phyloP scores from a whole-genome alignment of 108 stramenopile genomes.

The Epithemia pelagica region DNA sequence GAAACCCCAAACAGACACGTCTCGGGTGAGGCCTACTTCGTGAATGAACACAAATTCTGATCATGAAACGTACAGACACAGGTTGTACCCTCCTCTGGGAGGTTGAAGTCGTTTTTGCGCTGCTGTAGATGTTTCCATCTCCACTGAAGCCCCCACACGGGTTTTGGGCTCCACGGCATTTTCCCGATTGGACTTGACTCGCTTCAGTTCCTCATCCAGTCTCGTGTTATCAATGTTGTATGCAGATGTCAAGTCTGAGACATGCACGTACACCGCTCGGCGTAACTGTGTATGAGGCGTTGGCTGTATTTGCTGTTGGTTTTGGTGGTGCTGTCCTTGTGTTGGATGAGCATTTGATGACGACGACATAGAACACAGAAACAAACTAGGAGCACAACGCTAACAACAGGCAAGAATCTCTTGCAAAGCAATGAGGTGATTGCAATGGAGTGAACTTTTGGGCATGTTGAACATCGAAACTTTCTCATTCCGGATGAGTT shows the following conservation, averaged over 20 bases:
- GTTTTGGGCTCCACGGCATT: slow-evolving; percentile 9
- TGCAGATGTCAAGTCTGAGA: slow-evolving; percentile 43
- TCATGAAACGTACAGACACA: slow-evolving; percentile 64
- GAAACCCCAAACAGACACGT: neutral
- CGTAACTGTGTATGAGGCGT: slow-evolving; percentile 21
- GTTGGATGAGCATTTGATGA: no score
- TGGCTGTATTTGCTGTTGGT: neutral
- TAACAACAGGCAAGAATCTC: no score
- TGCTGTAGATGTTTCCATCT: slow-evolving; percentile 8
- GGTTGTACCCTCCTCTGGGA: slow-evolving; percentile 72
- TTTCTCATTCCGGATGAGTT: no score
- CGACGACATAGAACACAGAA: no score
- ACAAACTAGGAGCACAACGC: no score
- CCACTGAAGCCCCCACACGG: slow-evolving; percentile 8
- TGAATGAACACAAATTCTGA: neutral
- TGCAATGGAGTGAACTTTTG: no score
- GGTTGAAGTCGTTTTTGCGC: slow-evolving; percentile 65
- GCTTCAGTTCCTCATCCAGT: slow-evolving; percentile 44
- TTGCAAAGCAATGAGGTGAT: no score
- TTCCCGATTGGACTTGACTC: slow-evolving; percentile 30
- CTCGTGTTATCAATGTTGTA: slow-evolving; percentile 53
- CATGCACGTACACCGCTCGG: slow-evolving; percentile 52
- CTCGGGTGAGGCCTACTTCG: neutral
- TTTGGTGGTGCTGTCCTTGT: no score
- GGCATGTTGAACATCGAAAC: no score